Base-by-base conservation (phyloP, 169 alveolate species). In the Plasmodium adleri region DNA sequence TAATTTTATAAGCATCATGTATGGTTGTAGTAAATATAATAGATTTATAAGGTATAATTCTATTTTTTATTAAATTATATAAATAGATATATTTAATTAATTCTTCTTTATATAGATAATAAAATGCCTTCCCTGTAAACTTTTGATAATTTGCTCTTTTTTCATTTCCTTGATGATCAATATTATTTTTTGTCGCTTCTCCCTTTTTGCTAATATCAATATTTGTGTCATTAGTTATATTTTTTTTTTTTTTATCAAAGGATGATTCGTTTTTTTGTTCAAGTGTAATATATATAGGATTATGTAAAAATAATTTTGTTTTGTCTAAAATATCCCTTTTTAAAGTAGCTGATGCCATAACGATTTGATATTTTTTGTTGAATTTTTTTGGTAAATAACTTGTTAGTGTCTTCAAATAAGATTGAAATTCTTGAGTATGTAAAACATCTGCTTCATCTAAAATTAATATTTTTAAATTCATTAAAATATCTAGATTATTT, bases 381-480 rank as follows among this genome's bases (percentile, higher is more conserved):
- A 68, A 71, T 59, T 20, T 70, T 83, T 83, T 83, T 70, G 91
- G 85, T 22, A 83, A 70, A 43, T 78, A 71, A 8, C 39, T 32
- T 56, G 72, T 73, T 26, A 83, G 47, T 39, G 15, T 45, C 32
- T 83, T 58, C 74, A 92, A 92, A 32, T 75, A 88, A 7, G 88
- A 90, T 56, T 91, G 76, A 52, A 91, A 94, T n/a, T 92, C 96
- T 59, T 88, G 66, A 43, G 86, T 90, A 47, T 92, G 94, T 17
- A 94, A 59, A 28, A 94, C 85, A 28, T 94, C 96, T 17, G 95
- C 96, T 73, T 94, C 96, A 58, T 94, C 96, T 13, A 94, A 49
- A 10, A 94, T 75, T n/a, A 94, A 70, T 58, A 74, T 68, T 74
- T 74, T 92, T 54, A 88, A 66, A 10, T 88, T 83, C 6, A 70